phyloP scores from a whole-genome alignment of 2,329 filamentous ascomycete species.

The Calonectria henricotiae region DNA sequence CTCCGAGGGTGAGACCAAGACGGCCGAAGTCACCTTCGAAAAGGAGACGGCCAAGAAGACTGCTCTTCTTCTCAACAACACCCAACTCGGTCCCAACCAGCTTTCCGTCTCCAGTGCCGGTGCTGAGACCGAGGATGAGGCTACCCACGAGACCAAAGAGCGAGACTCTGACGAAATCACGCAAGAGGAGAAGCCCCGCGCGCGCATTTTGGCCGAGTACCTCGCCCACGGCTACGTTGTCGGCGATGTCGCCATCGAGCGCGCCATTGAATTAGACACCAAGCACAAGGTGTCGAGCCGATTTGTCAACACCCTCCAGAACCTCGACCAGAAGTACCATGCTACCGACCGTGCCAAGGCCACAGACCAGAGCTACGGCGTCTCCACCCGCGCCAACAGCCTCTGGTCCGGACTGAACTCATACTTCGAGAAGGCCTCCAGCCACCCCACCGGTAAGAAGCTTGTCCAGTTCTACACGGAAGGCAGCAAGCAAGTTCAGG shows the following conservation, averaged over 20 bases:
- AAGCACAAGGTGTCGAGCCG: constrained; percentile 88
- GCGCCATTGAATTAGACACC: constrained; percentile 89
- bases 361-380: constrained; percentile 87
- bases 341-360: constrained; percentile 89
- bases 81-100: constrained; percentile 89
- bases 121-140: constrained; percentile 77
- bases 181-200: constrained; percentile 97
- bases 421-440: constrained; percentile 95
- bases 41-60: constrained; percentile 98
- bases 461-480: constrained; percentile 90
- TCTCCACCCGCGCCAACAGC: constrained; percentile 80
- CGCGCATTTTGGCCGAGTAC: constrained; percentile 95
- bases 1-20: constrained; percentile 78
- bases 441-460: constrained; percentile 90
- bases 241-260: constrained; percentile 82
- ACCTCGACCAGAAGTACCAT: constrained; percentile 89
- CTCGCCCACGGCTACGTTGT: constrained; percentile 94
- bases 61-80: constrained; percentile 96
- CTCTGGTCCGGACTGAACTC: constrained; percentile 79
- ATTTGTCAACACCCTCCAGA: constrained; percentile 83
- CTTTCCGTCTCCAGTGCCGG: constrained; percentile 82
- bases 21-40: constrained; percentile 95
- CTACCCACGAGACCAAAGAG: constrained; percentile 70
- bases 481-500: constrained; percentile 89
- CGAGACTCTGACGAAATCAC: constrained; percentile 80